Evolutionary conservation across 306 rosid species (phyloP).

Genomic region (Oemleria cerasiformis): DNA sequence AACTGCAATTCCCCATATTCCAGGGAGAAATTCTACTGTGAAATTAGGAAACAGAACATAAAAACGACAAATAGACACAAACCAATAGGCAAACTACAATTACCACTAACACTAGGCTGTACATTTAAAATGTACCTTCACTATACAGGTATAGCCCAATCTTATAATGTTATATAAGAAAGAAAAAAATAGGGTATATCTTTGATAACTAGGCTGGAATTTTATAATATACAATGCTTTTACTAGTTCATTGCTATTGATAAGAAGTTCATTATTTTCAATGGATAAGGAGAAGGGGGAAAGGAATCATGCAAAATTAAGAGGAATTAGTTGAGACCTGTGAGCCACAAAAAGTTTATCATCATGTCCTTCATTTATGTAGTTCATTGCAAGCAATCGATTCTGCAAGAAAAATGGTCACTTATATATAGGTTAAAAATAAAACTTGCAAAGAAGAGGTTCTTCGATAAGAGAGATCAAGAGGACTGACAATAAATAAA

Average conservation of each 20-base stretch:
- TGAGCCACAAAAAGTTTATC: conserved; percentile 86
- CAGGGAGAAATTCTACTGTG: not conserved
- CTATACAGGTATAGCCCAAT: not conserved
- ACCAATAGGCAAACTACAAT: not conserved
- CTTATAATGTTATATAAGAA: not conserved
- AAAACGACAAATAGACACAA: not conserved
- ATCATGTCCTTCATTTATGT: conserved; percentile 80
- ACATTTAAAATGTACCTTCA: not conserved
- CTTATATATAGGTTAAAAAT: not conserved
- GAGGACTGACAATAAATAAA: not conserved
- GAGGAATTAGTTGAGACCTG: conserved; percentile 51
- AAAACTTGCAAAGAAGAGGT: not conserved
- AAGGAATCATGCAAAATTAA: conserved; percentile 18
- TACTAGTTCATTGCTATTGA: not conserved
- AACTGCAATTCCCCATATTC: not conserved
- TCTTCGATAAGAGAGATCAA: not conserved
- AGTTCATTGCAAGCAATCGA: conserved; percentile 91
- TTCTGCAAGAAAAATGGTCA: conserved; percentile 47
- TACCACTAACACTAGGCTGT: not conserved
- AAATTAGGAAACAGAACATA: not conserved
- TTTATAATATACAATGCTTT: not conserved
- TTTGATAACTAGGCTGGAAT: not conserved
- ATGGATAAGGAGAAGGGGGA: not conserved
- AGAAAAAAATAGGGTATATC: not conserved
- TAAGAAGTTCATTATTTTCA: not conserved